Evolutionary conservation across 208 protist species (phyloP), one percentile per base, ranked within the genome.

Genomic region (Trypanosoma cruzi): DNA sequence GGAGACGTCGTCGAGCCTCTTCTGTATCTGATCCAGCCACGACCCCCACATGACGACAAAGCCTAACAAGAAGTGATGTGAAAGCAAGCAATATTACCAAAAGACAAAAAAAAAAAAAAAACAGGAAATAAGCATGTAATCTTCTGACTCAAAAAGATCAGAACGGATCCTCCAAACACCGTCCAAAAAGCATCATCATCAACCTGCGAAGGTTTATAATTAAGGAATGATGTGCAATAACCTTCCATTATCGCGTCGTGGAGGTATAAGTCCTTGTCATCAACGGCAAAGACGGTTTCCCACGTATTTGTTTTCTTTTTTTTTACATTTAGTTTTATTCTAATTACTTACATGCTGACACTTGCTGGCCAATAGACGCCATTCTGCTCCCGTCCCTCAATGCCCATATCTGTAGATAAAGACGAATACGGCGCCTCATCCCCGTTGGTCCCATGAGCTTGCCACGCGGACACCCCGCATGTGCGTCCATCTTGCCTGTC

Each of bases 21-120:
- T 73, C 60, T 92, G 82, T 29, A 95, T 75, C 58, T 92, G 80
- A 42, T 77, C 81, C 10, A 95, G 34, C 63, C 81, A 85, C 36
- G 80, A 81, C 48, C 75, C 80, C 75, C 82, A 86, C 88, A 93
- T 93, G 44, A 22, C 59, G 31, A 34, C 16, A 28, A 49, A 8
- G 44, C 14, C 36, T 29, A 37, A 24, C 48, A 65, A 34, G 10
- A 2, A 42, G 36, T 46, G 36, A 20, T 3, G 20, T 22, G 20
- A 50, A 50, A 50, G 16, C 11, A 50, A 50, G 16, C 6, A 50
- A 8, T 11, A 52, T 1, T 24, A 26, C 8, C 18, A 52, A 52
- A 24, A 52, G 8, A 52, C 1, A 44, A 44, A 14, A 44, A 44
- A 44, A 20, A 44, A 16, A 44, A 44, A 44, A 2, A 44, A 44